phyloP scores from a whole-genome alignment of 1,139 yeast species.

The Magnusiomyces ingens region DNA sequence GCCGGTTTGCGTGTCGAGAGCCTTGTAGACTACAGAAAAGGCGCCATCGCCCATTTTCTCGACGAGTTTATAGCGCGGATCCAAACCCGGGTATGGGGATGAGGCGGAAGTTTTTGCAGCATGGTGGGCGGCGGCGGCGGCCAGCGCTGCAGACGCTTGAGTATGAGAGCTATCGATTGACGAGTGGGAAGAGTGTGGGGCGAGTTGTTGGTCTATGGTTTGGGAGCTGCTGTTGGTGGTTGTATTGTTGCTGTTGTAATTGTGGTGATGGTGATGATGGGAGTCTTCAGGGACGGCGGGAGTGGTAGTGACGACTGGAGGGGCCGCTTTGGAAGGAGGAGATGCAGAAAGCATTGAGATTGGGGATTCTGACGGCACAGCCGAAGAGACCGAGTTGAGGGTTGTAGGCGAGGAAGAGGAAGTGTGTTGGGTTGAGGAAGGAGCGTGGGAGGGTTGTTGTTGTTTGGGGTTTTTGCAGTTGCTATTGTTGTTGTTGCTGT shows the following conservation, averaged over 20 bases:
- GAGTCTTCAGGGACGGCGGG: background rate
- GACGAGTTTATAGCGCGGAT: slow-evolving; percentile 36
- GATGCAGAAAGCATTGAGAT: background rate
- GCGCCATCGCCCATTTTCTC: slow-evolving; percentile 64
- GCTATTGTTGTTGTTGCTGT: slow-evolving; percentile 1
- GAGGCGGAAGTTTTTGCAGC: slow-evolving; percentile 6
- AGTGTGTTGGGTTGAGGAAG: too few species aligned
- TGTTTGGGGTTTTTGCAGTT: background rate
- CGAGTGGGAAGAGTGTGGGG: background rate
- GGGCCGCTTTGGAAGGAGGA: background rate
- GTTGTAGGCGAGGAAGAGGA: background rate
- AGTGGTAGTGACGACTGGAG: slow-evolving; percentile 1
- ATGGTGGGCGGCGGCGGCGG: too few species aligned
- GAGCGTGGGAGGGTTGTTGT: background rate
- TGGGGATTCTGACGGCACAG: too few species aligned
- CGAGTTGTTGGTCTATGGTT: background rate
- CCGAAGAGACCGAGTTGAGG: too few species aligned
- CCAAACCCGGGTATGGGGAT: slow-evolving; percentile 9
- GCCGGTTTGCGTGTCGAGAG: slow-evolving; percentile 43
- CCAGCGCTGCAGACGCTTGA: too few species aligned
- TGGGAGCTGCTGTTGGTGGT: background rate
- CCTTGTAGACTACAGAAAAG: slow-evolving; percentile 78
- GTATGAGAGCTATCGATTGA: too few species aligned
- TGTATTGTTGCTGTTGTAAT: background rate
- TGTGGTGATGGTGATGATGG: background rate